Evolutionary conservation across 345 rosid genomes (phyloP).

Genomic region (Angophora floribunda): DNA sequence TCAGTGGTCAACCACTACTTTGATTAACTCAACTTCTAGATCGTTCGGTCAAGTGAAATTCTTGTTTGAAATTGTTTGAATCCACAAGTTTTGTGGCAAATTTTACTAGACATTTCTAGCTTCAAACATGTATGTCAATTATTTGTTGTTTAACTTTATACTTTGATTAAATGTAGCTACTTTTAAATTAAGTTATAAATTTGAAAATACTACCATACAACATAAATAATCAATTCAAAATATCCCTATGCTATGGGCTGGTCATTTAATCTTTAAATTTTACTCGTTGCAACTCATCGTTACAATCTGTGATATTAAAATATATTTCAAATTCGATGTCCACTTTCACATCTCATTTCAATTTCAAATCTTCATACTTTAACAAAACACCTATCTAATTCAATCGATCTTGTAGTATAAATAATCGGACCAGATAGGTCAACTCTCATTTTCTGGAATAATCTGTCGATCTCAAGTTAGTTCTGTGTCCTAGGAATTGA

Average conservation of each 20-base stretch:
- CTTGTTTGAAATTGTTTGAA: not conserved
- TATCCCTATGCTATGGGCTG: not conserved
- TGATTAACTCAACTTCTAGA: not conserved
- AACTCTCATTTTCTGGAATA: not conserved
- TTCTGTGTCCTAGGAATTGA: accelerated
- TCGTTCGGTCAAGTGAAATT: not conserved
- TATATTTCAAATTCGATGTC: not conserved
- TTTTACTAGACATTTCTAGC: not conserved
- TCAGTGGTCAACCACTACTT: not conserved
- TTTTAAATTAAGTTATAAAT: not conserved
- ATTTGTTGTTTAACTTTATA: not conserved
- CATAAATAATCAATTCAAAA: not conserved
- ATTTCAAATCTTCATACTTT: not conserved
- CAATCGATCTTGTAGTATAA: not conserved
- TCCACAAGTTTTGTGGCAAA: not conserved
- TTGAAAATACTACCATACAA: not conserved
- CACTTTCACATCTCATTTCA: not conserved
- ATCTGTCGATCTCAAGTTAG: not conserved
- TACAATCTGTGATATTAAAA: not conserved
- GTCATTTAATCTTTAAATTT: not conserved
- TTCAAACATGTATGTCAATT: not conserved
- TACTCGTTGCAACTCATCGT: not conserved
- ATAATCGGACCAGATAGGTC: not conserved
- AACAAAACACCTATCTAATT: not conserved
- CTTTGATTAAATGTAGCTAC: not conserved